Percentiles rank a stretch among this genome's conserved stretches.
Evolutionary conservation across 2,329 filamentous ascomycete species (phyloP).

Genomic region (Fusarium sublunatum): DNA sequence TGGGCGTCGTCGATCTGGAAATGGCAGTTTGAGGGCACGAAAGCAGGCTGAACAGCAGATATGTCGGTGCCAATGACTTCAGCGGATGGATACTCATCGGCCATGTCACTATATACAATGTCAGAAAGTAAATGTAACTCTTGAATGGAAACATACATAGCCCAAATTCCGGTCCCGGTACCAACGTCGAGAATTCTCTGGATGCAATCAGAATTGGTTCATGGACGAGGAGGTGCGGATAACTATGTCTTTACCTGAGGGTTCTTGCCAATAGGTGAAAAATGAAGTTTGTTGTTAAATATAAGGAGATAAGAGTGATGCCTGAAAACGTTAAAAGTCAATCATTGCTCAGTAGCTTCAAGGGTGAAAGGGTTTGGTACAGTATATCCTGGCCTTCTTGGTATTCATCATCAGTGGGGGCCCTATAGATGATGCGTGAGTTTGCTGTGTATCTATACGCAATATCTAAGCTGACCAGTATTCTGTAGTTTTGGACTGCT

Average conservation of each 20-base stretch:
- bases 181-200: slow-evolving; percentile 66
- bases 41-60: slow-evolving; percentile 49
- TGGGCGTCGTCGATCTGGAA: slow-evolving; percentile 53
- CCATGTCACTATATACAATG: slow-evolving; percentile 41
- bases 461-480: too few species aligned
- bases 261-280: slow-evolving; percentile 44
- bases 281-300: slow-evolving; percentile 51
- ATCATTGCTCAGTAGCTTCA: too few species aligned
- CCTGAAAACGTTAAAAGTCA: too few species aligned
- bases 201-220: too few species aligned
- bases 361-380: too few species aligned
- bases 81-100: slow-evolving; percentile 46
- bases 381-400: slow-evolving; percentile 27
- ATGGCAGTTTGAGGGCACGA: slow-evolving; percentile 46
- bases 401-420: slow-evolving; percentile 32
- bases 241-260: too few species aligned
- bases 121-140: neutral
- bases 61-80: slow-evolving; percentile 52
- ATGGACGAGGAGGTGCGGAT: too few species aligned
- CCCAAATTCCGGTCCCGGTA: slow-evolving; percentile 69
- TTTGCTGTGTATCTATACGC: neutral
- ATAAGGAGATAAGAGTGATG: slow-evolving; percentile 38
- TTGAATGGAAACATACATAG: slow-evolving; percentile 41
- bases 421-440: slow-evolving; percentile 7
- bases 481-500: slow-evolving; percentile 42